phyloP scores from a whole-genome alignment of 108 stramenopile species.

The Fragilariopsis cylindrus region DNA sequence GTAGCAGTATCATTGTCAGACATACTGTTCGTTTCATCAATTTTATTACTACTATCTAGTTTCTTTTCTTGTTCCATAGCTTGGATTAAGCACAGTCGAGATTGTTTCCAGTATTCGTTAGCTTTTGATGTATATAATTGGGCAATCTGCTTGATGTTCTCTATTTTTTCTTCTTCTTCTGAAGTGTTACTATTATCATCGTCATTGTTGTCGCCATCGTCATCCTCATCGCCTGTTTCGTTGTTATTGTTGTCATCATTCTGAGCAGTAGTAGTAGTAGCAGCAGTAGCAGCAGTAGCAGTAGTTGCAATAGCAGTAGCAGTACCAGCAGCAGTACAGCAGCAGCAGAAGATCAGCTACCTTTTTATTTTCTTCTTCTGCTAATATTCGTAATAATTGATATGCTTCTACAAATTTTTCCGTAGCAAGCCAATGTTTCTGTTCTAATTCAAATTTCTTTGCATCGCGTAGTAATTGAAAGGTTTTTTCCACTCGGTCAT shows the following conservation, averaged over 20 bases:
- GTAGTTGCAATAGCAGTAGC: no score
- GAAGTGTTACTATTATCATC: neutral
- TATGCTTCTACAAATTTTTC: slow-evolving; percentile 27
- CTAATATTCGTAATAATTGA: slow-evolving; percentile 22
- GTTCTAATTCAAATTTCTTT: slow-evolving; percentile 29
- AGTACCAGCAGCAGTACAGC: neutral
- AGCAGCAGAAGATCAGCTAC: neutral
- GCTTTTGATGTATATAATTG: slow-evolving; percentile 32
- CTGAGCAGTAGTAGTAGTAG: neutral
- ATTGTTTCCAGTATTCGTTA: slow-evolving; percentile 34
- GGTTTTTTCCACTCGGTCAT: slow-evolving; percentile 30
- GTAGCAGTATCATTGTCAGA: neutral
- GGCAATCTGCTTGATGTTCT: slow-evolving; percentile 20
- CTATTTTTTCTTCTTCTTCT: slow-evolving; percentile 13
- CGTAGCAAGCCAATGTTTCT: slow-evolving; percentile 35
- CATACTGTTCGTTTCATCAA: no score
- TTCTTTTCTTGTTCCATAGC: slow-evolving; percentile 31
- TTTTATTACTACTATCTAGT: no score
- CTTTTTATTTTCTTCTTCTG: slow-evolving; percentile 17
- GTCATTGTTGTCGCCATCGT: neutral
- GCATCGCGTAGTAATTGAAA: slow-evolving; percentile 30
- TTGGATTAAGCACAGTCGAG: slow-evolving; percentile 26
- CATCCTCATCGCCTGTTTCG: neutral
- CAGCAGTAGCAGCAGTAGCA: neutral
- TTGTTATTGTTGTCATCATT: neutral